Base-by-base conservation (phyloP, 305 asterid species). In the Ilex paraguariensis region DNA sequence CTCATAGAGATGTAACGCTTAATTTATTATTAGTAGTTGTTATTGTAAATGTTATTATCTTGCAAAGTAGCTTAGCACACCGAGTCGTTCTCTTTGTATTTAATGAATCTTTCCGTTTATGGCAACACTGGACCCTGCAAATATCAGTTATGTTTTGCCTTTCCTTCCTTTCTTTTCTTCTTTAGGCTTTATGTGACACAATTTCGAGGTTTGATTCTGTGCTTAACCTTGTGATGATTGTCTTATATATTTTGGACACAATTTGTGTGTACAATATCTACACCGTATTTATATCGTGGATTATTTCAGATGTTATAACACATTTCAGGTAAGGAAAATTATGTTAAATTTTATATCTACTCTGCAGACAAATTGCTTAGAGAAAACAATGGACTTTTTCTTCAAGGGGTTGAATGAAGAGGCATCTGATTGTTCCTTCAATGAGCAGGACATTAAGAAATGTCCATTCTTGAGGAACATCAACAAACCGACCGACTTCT, bases 381-480 rank as follows among this genome's bases (percentile, higher is more conserved):
- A 64, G 73, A 70, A 58, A 70, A 69, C 57, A 64, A 84, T 88
- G 96, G 95, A 82, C 31, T 77, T 77, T 68, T 73, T 79, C 59
- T 79, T 77, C 82, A 80, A 76, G 74, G 54, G 76, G 61, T 64
- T 67, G 72, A 75, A 64, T 62, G 79, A 56, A 81, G 84, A 77
- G 72, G 72, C 75, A 62, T 67, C 77, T 70, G 87, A 75, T 72
- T 79, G 86, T 77, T 70, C 83, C 68, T 66, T 73, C 66, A 70
- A 42, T 40, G 83, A 74, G 70, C 88, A 71, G 70, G 86, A 75
- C 75, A 69, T 85, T 65, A 66, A 60, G 31, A 85, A 67, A 76
- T 90, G 97, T 64, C 97, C 97, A 57, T 87, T 90, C 80, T 79
- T 87, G 88, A 81, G 81, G 77, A 90, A 87, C 80, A 90, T 85